Conservation (phyloP, 495 filamentous ascomycete genomes). For the Penicillium goetzii region DNA sequence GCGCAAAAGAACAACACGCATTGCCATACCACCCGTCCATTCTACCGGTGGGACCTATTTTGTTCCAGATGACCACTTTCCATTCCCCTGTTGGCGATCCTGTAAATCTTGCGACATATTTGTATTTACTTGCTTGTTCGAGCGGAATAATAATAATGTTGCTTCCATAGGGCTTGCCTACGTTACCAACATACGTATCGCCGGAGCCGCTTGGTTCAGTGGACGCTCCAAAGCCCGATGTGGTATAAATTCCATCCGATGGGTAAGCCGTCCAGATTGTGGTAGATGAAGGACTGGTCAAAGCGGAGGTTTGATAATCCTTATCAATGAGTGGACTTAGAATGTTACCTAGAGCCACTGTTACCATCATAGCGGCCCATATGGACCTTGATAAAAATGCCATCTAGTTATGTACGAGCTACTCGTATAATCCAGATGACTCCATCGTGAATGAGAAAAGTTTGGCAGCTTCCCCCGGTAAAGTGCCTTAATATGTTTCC, state of each 20-base stretch:
- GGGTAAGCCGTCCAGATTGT: no score
- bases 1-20: neutral
- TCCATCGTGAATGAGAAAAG: no score
- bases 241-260: neutral
- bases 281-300: no score
- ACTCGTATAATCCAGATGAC: no score
- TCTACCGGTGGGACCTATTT: neutral
- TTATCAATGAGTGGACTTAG: no score
- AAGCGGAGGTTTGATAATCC: no score
- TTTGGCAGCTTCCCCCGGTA: no score
- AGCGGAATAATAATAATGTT: neutral
- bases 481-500: no score
- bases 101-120: neutral
- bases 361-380: no score
- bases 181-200: neutral
- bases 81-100: neutral
- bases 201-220: neutral
- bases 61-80: neutral
- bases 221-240: neutral
- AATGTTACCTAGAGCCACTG: no score
- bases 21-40: neutral
- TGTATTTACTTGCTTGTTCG: neutral
- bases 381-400: no score
- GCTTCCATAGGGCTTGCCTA: conserved; percentile 5
- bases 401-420: no score